phyloP scores from a whole-genome alignment of 306 rosid species.

The Malus sylvestris region DNA sequence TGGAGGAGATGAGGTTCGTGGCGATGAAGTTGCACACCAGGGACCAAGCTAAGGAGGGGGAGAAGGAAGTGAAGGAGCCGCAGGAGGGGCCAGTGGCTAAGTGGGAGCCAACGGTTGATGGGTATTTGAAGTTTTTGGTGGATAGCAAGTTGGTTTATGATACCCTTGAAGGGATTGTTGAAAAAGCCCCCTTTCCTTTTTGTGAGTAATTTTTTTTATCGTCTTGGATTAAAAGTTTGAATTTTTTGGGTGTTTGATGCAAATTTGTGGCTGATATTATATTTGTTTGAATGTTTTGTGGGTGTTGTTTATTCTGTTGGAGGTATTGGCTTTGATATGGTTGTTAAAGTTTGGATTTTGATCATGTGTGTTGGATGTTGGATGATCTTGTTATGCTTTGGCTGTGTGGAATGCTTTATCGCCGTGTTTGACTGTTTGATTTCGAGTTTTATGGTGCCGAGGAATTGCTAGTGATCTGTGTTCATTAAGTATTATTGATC shows the following conservation, averaged over 20 bases:
- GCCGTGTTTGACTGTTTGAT: not conserved
- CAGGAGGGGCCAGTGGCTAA: slow-evolving; percentile 58
- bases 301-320: not conserved
- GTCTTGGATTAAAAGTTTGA: not conserved
- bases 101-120: slow-evolving; percentile 77
- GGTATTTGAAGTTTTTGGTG: slow-evolving; percentile 78
- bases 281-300: not conserved
- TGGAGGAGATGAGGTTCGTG: slow-evolving; percentile 99
- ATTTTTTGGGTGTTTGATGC: not conserved
- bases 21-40: slow-evolving; percentile 90
- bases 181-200: slow-evolving; percentile 53
- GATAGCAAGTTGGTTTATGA: slow-evolving; percentile 86
- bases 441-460: not conserved
- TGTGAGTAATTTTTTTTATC: slow-evolving; percentile 40
- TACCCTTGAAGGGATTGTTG: slow-evolving; percentile 62
- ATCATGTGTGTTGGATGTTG: not conserved
- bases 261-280: not conserved
- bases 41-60: slow-evolving; percentile 92
- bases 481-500: not conserved
- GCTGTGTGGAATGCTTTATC: not conserved
- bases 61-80: slow-evolving; percentile 67
- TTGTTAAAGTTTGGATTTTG: not conserved
- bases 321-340: not conserved
- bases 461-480: not conserved
- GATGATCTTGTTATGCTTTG: not conserved